Evolutionary conservation across 164 flowering plant genomes (phyloP), one percentile per base, ranked within the genome.

Genomic region (Vitis cinerea): DNA sequence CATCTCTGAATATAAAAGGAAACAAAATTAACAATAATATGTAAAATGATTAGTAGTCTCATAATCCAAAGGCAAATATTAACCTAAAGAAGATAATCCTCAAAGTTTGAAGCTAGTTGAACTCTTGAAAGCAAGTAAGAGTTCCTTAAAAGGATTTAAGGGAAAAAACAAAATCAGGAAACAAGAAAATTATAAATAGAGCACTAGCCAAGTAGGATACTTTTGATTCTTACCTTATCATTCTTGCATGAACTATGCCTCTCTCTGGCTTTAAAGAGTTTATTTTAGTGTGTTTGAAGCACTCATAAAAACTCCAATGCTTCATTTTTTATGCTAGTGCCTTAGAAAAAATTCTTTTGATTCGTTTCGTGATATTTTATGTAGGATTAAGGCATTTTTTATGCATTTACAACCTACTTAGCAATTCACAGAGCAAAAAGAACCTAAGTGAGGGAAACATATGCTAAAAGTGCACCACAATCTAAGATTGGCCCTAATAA

Each of bases 41-140:
- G 44, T 60, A 63, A 15, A 50, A 44, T 19, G 10, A 2, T 5
- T 1, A 23, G 27, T 11, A 8, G n/a, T 10, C 11, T 1, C 8
- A 14, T 7, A 37, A 30, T 13, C n/a, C 3, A 29, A 8, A 31
- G 60, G 55, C 14, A 54, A 48, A 10, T 5, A 37, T 31, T 0
- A 59, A 85, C 98, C 97, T 82, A 71, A 86, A 95, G 64, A 92
- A 95, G 13, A 95, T 90, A 17, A 92, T 92, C 58, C 99, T 73
- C 6, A 73, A 64, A 17, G 99, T 68, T 87, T 90, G 0, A 15
- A 65, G 0, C 74, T 65, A 9, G 90, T 91, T n/a, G 86, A 58
- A 37, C 48, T 81, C 11, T 63, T 56, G 56, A 88, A 95, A 2
- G 93, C 83, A 3, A 79, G 77, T 55, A 95, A 67, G 1, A 74